Evolutionary conservation across 129 eudicot species (phyloP).

Genomic region (Escallonia rubra): DNA sequence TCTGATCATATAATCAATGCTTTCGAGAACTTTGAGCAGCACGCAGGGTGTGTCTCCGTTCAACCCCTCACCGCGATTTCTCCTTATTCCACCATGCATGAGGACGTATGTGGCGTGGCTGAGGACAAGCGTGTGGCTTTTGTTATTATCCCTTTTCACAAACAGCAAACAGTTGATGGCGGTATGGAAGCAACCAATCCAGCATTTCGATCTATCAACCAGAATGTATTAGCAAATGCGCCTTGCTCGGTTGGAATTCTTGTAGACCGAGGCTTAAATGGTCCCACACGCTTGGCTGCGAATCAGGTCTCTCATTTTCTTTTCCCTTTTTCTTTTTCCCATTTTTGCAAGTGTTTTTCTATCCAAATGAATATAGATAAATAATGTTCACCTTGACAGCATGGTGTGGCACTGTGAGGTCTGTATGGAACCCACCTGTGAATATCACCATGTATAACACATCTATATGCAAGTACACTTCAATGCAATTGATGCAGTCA

Average conservation of each 20-base stretch:
- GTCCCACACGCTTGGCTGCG: conserved; percentile 43
- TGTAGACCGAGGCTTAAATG: conserved; percentile 67
- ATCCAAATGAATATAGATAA: too few species aligned
- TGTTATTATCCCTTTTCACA: conserved; percentile 75
- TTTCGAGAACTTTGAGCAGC: conserved; percentile 70
- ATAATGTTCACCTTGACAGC: too few species aligned
- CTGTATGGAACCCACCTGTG: too few species aligned
- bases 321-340: too few species aligned
- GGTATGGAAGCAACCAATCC: conserved; percentile 80
- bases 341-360: too few species aligned
- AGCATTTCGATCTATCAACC: conserved; percentile 53
- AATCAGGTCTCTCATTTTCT: conserved; percentile 32
- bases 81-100: conserved; percentile 79
- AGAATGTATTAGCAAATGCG: conserved; percentile 60
- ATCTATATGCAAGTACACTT: too few species aligned
- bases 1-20: conserved; percentile 77
- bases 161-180: conserved; percentile 78
- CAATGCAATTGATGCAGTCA: too few species aligned
- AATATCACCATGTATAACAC: too few species aligned
- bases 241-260: conserved; percentile 81
- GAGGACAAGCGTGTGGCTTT: conserved; percentile 71
- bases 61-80: conserved; percentile 77
- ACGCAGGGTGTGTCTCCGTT: conserved; percentile 40
- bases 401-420: too few species aligned
- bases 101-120: conserved; percentile 65